Evolutionary conservation across 225 moss, liverwort and hornwort species (phyloP).

Genomic region (Ulota crispa): DNA sequence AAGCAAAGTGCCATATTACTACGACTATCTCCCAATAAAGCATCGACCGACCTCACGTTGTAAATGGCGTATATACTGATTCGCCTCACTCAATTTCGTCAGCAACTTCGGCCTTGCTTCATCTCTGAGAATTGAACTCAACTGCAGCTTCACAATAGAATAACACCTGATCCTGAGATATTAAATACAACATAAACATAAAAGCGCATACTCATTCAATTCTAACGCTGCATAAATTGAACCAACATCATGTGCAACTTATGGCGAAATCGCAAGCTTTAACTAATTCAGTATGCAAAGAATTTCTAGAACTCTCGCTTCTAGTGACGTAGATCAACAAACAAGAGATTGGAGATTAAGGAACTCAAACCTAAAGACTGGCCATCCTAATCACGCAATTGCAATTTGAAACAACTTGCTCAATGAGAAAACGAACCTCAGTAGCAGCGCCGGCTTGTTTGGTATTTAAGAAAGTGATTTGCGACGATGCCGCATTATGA

Average conservation of each 20-base stretch:
- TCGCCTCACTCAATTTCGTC: constrained; percentile 57
- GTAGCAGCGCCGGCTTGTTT: constrained; percentile 12
- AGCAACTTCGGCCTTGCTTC: constrained; percentile 46
- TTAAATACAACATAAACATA: constrained; percentile 33
- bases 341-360: background rate
- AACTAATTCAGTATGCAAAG: background rate
- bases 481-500: constrained; percentile 10
- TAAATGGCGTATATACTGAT: constrained; percentile 54
- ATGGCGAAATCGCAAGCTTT: background rate
- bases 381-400: background rate
- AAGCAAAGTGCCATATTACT: background rate
- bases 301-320: background rate
- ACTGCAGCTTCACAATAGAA: constrained; percentile 53
- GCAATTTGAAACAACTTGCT: background rate
- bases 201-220: constrained; percentile 2
- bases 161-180: constrained; percentile 52
- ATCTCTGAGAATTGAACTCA: constrained; percentile 36
- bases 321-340: background rate
- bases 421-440: constrained; percentile 33
- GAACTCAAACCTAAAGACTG: background rate
- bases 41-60: constrained; percentile 42
- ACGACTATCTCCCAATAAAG: background rate
- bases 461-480: constrained; percentile 18
- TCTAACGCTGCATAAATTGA: background rate
- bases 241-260: background rate